Conservation (phyloP, 306 rosid genomes). For the Geum urbanum region DNA sequence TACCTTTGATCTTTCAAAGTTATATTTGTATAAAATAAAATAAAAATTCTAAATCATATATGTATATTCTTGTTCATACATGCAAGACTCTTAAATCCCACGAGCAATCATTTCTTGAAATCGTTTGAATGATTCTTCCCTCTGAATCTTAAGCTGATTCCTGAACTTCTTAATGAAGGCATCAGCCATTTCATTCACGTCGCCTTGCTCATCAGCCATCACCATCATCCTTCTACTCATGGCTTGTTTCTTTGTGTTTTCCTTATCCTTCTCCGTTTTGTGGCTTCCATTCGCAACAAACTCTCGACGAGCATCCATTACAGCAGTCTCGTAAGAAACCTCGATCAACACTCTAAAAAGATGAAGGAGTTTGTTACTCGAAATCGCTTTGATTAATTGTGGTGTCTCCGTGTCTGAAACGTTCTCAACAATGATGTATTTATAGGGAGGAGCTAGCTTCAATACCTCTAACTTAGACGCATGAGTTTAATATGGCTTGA, state of each 20-base stretch:
- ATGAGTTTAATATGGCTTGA: conserved; percentile 25
- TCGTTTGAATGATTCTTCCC: conserved; percentile 43
- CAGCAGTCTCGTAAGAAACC: not conserved
- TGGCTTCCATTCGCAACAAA: conserved; percentile 17
- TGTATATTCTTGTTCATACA: not conserved
- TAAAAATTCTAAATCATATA: not conserved
- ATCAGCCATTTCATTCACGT: conserved; percentile 48
- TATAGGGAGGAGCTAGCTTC: conserved; percentile 15
- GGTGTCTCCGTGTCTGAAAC: conserved; percentile 17
- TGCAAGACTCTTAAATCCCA: conserved; percentile 29
- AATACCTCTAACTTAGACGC: conserved; percentile 16
- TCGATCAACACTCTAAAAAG: not conserved
- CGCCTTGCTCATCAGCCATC: conserved; percentile 27
- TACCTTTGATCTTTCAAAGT: too few species aligned
- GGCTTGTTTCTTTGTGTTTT: conserved; percentile 17
- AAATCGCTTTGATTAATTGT: not conserved
- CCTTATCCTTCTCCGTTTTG: conserved; percentile 16
- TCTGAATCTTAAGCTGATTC: conserved; percentile 48
- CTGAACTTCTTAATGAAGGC: conserved; percentile 58
- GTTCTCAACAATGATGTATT: not conserved
- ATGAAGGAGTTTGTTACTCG: not conserved
- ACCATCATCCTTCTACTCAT: conserved; percentile 2
- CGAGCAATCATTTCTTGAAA: conserved; percentile 35
- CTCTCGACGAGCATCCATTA: conserved; percentile 45
- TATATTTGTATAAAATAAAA: too few species aligned